Percentiles rank a stretch among this genome's conserved stretches.
Evolutionary conservation across 192 early-diverging fungal species (phyloP).

Genomic region (Dispira simplex): DNA sequence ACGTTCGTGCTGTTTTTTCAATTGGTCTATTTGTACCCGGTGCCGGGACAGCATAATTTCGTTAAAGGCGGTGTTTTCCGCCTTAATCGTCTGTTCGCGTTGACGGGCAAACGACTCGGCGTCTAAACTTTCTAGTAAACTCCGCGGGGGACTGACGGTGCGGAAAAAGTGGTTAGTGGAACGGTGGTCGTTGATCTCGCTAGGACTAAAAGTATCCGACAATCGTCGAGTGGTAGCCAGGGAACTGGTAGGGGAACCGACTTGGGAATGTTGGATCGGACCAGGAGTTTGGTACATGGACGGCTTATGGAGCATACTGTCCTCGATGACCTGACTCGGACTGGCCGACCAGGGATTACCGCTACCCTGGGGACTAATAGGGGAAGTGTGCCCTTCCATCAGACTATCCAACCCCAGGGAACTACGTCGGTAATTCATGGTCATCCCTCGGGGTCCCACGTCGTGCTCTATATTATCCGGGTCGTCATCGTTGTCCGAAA

Average conservation of each 20-base stretch:
- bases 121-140: constrained; percentile 3
- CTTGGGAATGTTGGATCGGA: too few species aligned
- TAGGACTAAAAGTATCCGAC: constrained; percentile 10
- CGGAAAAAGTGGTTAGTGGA: background rate
- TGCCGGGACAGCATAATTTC: background rate
- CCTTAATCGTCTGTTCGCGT: background rate
- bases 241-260: background rate
- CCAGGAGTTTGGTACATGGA: background rate
- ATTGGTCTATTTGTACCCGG: background rate
- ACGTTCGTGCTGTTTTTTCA: background rate
- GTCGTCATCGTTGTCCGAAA: constrained; percentile 3
- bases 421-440: too few species aligned
- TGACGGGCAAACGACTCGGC: background rate
- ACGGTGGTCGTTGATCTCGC: constrained; percentile 5
- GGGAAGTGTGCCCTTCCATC: background rate
- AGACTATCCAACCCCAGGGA: background rate
- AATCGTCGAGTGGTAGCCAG: background rate
- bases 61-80: background rate
- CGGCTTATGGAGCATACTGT: background rate
- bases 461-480: background rate
- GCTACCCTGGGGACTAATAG: background rate
- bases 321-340: background rate
- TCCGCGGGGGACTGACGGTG: constrained; percentile 6
- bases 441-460: too few species aligned
- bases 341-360: background rate